Conservation (phyloP, 2,329 filamentous ascomycete genomes). For the Neophaeococcomyces aloes region DNA sequence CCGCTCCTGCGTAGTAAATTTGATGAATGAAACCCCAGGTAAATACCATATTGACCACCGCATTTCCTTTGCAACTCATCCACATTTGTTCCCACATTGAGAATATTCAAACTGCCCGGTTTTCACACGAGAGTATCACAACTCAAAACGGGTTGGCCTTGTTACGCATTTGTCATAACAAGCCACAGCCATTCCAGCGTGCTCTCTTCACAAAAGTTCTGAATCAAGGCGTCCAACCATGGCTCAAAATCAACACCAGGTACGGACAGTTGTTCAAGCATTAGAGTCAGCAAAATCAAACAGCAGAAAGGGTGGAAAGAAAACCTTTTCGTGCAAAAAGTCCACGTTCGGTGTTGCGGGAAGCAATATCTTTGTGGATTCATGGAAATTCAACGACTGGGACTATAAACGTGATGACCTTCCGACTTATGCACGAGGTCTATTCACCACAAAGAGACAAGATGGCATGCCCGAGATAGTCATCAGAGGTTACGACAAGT, state of each 20-base stretch:
- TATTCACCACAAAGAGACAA: constrained; percentile 72
- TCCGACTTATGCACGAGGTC: constrained; percentile 82
- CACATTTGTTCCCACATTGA: too few relatives aligned
- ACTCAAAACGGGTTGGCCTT: too few relatives aligned
- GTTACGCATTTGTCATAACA: too few relatives aligned
- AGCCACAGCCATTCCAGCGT: too few relatives aligned
- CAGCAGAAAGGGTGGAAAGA: constrained; percentile 42
- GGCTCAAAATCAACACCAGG: constrained; percentile 53
- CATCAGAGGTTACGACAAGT: constrained; percentile 92
- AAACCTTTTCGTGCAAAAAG: constrained; percentile 65
- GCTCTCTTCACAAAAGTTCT: not conserved
- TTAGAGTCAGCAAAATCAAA: constrained; percentile 50
- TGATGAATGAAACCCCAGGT: too few relatives aligned
- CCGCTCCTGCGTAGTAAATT: too few relatives aligned
- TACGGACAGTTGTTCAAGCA: constrained; percentile 53
- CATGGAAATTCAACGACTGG: constrained; percentile 90
- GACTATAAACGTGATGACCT: constrained; percentile 84
- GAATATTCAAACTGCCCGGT: too few relatives aligned
- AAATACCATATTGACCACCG: too few relatives aligned
- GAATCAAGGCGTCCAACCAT: constrained; percentile 30
- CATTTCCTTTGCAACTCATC: too few relatives aligned
- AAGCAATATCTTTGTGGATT: constrained; percentile 61
- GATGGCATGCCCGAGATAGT: constrained; percentile 64
- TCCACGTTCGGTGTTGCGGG: constrained; percentile 62
- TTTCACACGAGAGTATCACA: too few relatives aligned